Base-by-base conservation (phyloP, 176 grass and related monocot species). In the Carex littledalei region DNA sequence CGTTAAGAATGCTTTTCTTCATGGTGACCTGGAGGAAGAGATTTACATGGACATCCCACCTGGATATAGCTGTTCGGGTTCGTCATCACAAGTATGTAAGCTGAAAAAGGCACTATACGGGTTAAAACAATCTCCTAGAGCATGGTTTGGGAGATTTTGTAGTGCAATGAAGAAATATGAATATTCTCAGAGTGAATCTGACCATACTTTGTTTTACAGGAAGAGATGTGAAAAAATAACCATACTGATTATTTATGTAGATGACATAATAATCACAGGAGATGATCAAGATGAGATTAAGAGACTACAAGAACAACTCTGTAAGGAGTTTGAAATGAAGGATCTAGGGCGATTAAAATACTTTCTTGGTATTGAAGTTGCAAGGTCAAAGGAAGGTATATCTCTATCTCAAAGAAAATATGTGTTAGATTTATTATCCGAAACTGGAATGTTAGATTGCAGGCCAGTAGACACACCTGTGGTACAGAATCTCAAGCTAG, bases 331-430 rank as follows among this genome's bases (percentile, higher is more conserved):
- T 31, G 63, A 66, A 32, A 66, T 66, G 63, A 66, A 66, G 24
- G 24, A 66, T 31, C 63, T 66, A 13, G 63, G 63, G 2, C 5
- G 2, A 21, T 66, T 66, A 66, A 66, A 66, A 66, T 32, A 66
- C 13, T 66, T 66, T 66, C 63, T 66, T 12, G 24, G 63, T 1
- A 66, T 66, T 12, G 63, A 66, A 66, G 63, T 66, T 66, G 63
- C 63, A 66, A 66, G 63, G 24, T 66, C 63, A 66, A 66, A 66
- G 63, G 63, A 66, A 32, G 63, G 63, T 66, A 66, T 66, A 66
- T 66, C 63, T 66, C 63, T 66, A 66, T 66, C 63, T 31, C 63
- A 41, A 41, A 41, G 39, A 41, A 41, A 41, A 41, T 41, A 41
- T 41, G 39, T 41, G 39, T 41, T 41, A 66, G 63, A 66, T 66